phyloP scores from a whole-genome alignment of 306 rosid species.

The Prunus davidiana region DNA sequence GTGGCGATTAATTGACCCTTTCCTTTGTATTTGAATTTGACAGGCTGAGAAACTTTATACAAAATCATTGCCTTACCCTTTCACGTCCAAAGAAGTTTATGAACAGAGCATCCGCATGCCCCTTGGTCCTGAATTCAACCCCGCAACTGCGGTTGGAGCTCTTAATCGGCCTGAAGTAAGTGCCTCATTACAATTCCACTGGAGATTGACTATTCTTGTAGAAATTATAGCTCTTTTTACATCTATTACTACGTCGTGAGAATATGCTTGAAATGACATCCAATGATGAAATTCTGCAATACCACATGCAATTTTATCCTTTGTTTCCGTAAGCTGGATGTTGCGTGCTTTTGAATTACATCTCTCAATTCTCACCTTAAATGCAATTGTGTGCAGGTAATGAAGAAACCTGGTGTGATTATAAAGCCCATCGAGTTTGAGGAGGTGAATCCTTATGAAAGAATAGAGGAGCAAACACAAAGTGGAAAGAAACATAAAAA shows the following conservation, averaged over 20 bases:
- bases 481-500: constrained; percentile 44
- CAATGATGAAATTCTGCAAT: not conserved
- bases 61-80: constrained; percentile 71
- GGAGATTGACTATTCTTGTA: constrained; percentile 10
- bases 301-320: not conserved
- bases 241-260: not conserved
- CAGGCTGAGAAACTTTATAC: constrained; percentile 91
- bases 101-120: constrained; percentile 87
- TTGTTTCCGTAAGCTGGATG: not conserved
- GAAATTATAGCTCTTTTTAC: not conserved
- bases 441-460: constrained; percentile 70
- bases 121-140: constrained; percentile 93
- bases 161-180: constrained; percentile 92
- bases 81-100: constrained; percentile 66
- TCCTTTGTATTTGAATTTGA: constrained; percentile 28
- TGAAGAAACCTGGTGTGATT: constrained; percentile 76
- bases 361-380: not conserved
- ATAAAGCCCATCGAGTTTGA: constrained; percentile 66
- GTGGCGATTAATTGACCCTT: constrained; percentile 4
- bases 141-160: constrained; percentile 57
- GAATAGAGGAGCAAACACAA: constrained; percentile 29
- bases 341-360: not conserved
- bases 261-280: not conserved
- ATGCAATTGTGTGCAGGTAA: constrained; percentile 51
- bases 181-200: constrained; percentile 22